Conservation (phyloP, 2,329 filamentous ascomycete species). For the Trichoderma cornu-damae region DNA sequence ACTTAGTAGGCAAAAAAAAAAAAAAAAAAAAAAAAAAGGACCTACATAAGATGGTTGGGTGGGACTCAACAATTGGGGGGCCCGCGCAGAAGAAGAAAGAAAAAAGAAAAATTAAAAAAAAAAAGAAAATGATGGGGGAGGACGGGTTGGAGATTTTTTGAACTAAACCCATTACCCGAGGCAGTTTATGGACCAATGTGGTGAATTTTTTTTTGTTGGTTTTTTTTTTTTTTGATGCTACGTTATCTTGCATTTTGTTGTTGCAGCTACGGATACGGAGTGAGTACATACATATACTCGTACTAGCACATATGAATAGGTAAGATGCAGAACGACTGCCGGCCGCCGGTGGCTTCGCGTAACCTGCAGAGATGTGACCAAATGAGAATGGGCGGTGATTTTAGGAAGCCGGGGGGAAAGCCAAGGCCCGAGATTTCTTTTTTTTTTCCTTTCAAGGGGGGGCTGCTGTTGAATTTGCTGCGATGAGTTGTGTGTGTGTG, state of each 20-base stretch:
- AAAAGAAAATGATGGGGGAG: conserved; percentile 11
- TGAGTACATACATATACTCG: too few relatives aligned
- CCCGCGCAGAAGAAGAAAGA: conserved; percentile 15
- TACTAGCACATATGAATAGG: too few relatives aligned
- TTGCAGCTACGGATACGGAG: not conserved
- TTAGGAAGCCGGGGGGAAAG: too few relatives aligned
- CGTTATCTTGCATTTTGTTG: conserved; percentile 1
- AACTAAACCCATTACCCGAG: too few relatives aligned
- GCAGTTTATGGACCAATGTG: too few relatives aligned
- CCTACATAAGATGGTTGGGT: conserved; percentile 18
- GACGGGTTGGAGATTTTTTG: not conserved
- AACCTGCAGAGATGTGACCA: too few relatives aligned
- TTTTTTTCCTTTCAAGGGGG: too few relatives aligned
- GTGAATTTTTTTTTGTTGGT: conserved; percentile 5
- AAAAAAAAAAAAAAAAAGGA: not conserved
- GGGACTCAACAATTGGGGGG: conserved; percentile 33
- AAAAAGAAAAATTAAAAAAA: not conserved
- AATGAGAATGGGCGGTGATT: too few relatives aligned
- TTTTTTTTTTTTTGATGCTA: not conserved
- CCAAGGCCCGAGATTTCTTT: not conserved
- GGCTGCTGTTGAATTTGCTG: not conserved
- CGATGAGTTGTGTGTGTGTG: too few relatives aligned
- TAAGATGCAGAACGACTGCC: too few relatives aligned
- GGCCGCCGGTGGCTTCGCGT: not conserved
- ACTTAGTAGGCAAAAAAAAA: too few relatives aligned